Base-by-base conservation (phyloP, 23 red algal genomes). In the Cyanidioschyzon merolae region DNA sequence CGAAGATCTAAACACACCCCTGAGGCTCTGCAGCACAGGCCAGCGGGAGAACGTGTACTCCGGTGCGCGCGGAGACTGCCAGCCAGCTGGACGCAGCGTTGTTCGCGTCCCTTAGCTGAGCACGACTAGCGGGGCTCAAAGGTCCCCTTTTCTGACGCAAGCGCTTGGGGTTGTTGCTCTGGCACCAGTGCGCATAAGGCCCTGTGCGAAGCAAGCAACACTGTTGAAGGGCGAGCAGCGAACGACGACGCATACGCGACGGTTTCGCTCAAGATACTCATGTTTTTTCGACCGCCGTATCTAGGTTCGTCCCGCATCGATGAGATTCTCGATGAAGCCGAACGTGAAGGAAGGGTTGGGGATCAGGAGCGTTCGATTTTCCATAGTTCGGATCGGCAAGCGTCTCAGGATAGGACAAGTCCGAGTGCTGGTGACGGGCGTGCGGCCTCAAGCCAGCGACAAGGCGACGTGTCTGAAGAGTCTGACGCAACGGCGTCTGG, bases 211-310 rank as follows among this genome's bases (percentile, higher is more conserved):
- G n/a, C n/a, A n/a, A n/a, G n/a, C n/a, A n/a, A n/a, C n/a, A n/a
- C n/a, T n/a, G n/a, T n/a, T n/a, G n/a, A n/a, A n/a, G n/a, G n/a
- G n/a, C n/a, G n/a, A n/a, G n/a, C n/a, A n/a, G n/a, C n/a, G n/a
- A n/a, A n/a, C n/a, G n/a, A n/a, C 45, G 45, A 54, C 45, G 45
- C 45, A 15, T 54, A 7, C 12, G 7, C 45, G 7, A 7, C 45
- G 21, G 45, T 21, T 21, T 15, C 45, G 45, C 7, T 7, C 45
- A 15, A 54, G 45, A 7, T 7, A 54, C 63, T 32, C 63, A 71
- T 71, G 63, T 71, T 71, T 35, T 71, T 71, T 35, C 63, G 63
- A 7, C 63, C 63, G 29, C 63, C 63, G 3, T 71, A 71, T 27
- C 32, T 71, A 7, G 63, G 63, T 25, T 35, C 63, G 21, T 71